phyloP scores from a whole-genome alignment of 805 yeast species.

The Saccharomycopsis sp. region DNA sequence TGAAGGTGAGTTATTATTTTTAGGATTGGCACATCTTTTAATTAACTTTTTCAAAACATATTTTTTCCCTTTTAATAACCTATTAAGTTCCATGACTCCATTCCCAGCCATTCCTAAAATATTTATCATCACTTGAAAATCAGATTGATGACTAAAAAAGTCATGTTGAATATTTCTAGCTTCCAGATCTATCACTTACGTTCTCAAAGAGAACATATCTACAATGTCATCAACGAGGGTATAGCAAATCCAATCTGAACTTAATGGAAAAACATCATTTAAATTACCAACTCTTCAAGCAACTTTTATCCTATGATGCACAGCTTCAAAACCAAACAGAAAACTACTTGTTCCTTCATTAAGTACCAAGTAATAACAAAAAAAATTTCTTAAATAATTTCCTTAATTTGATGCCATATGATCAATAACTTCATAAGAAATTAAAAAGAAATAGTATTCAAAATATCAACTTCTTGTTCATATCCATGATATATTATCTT shows the following conservation, averaged over 20 bases:
- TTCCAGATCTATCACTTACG: conserved; percentile 51
- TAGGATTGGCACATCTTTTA: conserved; percentile 73
- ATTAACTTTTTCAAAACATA: conserved; percentile 95
- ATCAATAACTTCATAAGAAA: conserved; percentile 97
- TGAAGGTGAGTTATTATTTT: too few species aligned
- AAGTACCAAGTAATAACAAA: conserved; percentile 50
- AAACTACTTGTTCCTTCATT: conserved; percentile 47
- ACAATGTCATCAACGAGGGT: conserved; percentile 57
- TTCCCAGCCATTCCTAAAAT: conserved; percentile 83
- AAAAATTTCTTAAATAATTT: conserved; percentile 66
- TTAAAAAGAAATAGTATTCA: conserved; percentile 81
- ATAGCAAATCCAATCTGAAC: conserved; percentile 57
- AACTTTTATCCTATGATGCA: conserved; percentile 38
- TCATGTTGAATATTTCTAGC: conserved; percentile 71
- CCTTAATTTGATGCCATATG: conserved; percentile 71
- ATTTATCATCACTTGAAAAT: conserved; percentile 65
- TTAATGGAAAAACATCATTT: conserved; percentile 45
- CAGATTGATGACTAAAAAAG: conserved; percentile 64
- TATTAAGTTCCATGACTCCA: conserved; percentile 84
- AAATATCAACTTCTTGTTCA: conserved; percentile 95
- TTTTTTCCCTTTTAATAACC: conserved; percentile 84
- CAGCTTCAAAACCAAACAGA: too few species aligned
- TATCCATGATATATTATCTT: conserved; percentile 95
- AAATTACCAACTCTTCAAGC: conserved; percentile 51
- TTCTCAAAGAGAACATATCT: conserved; percentile 48